These are phyloP conservation scores for Cutaneotrichosporon daszewskae DNA, from an alignment of 1,284 basidiomycete genomes.

Conservation along the genomic window DNA sequence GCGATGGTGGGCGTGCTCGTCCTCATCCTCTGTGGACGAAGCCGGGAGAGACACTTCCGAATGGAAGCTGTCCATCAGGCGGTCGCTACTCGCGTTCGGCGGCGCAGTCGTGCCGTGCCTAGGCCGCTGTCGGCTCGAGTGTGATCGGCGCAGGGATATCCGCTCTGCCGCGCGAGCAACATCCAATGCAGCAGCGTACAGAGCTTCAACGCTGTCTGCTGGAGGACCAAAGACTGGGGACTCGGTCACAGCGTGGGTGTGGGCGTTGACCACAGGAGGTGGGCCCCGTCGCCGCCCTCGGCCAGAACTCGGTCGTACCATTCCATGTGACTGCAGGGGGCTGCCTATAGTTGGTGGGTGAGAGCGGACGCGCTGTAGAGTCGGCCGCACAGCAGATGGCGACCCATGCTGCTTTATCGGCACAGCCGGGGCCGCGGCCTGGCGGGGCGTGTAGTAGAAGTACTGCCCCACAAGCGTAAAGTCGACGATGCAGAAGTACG, in stretches of 20 bases:
- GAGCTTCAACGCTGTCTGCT: slow-evolving; percentile 29
- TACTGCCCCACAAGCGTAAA: slow-evolving; percentile 67
- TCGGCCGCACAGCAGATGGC: too few relatives aligned
- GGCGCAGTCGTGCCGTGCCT: slow-evolving; percentile 7
- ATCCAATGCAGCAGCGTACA: slow-evolving; percentile 44
- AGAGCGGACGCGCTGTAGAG: too few relatives aligned
- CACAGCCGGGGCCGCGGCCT: slow-evolving; percentile 9
- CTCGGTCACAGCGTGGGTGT: slow-evolving; percentile 1
- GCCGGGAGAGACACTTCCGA: slow-evolving; percentile 21
- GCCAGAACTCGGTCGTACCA: slow-evolving; percentile 1
- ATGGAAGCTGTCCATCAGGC: slow-evolving; percentile 24
- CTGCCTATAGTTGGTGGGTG: too few relatives aligned
- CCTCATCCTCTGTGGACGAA: slow-evolving; percentile 6
- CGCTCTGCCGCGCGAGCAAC: slow-evolving; percentile 46
- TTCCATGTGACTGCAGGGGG: too few relatives aligned
- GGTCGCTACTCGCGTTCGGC: not conserved
- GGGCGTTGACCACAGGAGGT: not conserved
- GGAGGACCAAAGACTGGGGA: slow-evolving; percentile 11
- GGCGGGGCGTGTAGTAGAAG: slow-evolving; percentile 59
- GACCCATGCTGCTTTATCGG: slow-evolving; percentile 3
- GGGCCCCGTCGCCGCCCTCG: slow-evolving; percentile 3
- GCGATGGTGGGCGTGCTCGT: slow-evolving; percentile 5
- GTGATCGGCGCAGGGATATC: slow-evolving; percentile 22
- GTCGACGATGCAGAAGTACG: slow-evolving; percentile 80
- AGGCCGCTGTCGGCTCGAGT: slow-evolving; percentile 9